Base-by-base conservation (phyloP, 305 asterid genomes). In the Fraxinus sp. region DNA sequence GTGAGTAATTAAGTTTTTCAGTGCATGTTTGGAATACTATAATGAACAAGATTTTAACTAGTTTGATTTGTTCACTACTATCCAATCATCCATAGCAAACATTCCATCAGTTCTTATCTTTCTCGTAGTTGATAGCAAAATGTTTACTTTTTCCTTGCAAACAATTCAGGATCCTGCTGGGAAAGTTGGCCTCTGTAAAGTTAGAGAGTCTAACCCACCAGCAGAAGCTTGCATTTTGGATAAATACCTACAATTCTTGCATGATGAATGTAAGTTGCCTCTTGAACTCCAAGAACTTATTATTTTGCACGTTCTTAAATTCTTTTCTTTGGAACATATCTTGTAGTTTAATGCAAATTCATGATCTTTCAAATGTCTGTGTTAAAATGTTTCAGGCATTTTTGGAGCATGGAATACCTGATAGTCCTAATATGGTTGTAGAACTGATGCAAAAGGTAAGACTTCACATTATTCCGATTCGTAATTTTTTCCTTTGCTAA, bases 151-250 rank as follows among this genome's bases (percentile, higher is more conserved):
- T 14, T 41, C 80, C 80, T 78, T 24, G 26, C 30, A 73, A 35
- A 74, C 78, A 75, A 79, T 80, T 78, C 90, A 95, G 98, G 94
- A 87, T 93, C 81, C 97, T 95, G 52, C 87, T 93, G 75, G 89
- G 86, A 78, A 95, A 93, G 90, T 84, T 95, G 41, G 93, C 93
- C 20, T 87, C 89, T 28, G 89, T 91, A 88, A 90, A 89, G 80
- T 55, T 93, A 59, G 97, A 87, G 64, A 92, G 90, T 72, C 87
- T 93, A 70, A 95, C 82, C 81, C 98, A 93, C 88, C 96, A 89
- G 64, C 97, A 93, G 86, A 95, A 95, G 84, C 93, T 95, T 30
- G 98, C 98, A 3, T 95, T 93, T 90, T 95, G 98, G 97, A 95
- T 95, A 81, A 95, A 95, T 86, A 85, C 87, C 59, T 95, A 95